Conservation (phyloP, 208 protist species). For the Phytomonas serpens region DNA sequence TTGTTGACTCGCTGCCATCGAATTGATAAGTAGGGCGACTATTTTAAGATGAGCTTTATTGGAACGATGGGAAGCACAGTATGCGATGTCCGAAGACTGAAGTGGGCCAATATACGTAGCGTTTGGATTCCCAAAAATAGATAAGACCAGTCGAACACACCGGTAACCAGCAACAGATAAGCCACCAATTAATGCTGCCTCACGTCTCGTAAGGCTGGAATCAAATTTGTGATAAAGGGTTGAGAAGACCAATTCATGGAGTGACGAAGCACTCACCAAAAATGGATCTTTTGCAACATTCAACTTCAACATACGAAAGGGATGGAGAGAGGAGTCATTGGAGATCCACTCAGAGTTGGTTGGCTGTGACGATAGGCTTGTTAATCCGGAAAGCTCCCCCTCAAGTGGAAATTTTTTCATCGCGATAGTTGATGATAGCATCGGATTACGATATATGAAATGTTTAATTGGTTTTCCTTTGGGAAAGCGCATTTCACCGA, state of each 20-base stretch:
- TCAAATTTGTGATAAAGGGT: slow-evolving; percentile 19
- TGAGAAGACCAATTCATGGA: slow-evolving; percentile 21
- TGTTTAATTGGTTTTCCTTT: neutral
- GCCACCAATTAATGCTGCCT: neutral
- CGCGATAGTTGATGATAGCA: neutral
- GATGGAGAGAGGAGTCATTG: neutral
- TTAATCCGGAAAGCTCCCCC: neutral
- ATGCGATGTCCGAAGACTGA: no score
- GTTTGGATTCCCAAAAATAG: neutral
- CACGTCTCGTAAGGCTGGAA: neutral
- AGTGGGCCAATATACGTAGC: neutral
- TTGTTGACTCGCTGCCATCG: neutral
- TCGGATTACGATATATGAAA: neutral
- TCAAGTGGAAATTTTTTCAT: neutral
- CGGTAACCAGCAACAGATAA: neutral
- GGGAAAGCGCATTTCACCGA: neutral
- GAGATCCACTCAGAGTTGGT: neutral
- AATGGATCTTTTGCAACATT: slow-evolving; percentile 13
- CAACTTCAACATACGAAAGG: slow-evolving; percentile 15
- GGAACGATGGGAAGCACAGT: neutral
- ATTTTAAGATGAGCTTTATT: neutral
- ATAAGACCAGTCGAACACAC: neutral
- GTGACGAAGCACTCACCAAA: slow-evolving; percentile 9
- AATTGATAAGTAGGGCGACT: neutral
- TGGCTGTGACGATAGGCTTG: neutral